Conservation (phyloP, 345 rosid genomes). For the Boechera stricta region DNA sequence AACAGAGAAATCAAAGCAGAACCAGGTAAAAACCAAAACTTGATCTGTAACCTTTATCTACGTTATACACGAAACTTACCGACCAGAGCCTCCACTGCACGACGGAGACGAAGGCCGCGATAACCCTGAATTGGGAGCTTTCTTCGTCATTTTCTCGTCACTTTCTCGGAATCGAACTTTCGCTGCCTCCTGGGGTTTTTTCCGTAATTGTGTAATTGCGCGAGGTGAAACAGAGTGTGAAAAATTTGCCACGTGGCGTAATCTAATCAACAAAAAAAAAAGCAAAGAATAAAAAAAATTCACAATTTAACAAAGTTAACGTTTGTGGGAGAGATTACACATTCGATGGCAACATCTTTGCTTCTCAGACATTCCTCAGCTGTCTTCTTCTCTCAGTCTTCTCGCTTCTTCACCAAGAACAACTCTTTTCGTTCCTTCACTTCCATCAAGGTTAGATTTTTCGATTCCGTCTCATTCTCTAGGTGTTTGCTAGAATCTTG, state of each 20-base stretch:
- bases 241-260: constrained; percentile 28
- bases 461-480: constrained; percentile 1
- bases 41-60: constrained; percentile 5
- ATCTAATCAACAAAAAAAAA: constrained; percentile 27
- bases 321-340: constrained; percentile 1
- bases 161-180: constrained; percentile 23
- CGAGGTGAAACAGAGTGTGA: neutral
- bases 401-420: constrained; percentile 39
- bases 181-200: neutral
- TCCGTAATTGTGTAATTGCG: constrained; percentile 21
- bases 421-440: constrained; percentile 34
- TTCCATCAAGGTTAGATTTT: constrained; percentile 45
- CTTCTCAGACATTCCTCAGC: constrained; percentile 45
- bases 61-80: constrained; percentile 32
- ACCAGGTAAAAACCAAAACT: neutral
- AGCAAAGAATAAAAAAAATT: neutral
- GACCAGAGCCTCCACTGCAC: constrained; percentile 27
- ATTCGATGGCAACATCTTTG: constrained; percentile 56
- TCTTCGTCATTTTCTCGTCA: constrained; percentile 48
- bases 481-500: neutral
- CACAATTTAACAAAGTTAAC: neutral
- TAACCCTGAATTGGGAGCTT: constrained; percentile 41
- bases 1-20: constrained; percentile 27
- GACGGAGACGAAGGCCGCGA: constrained; percentile 41
- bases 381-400: constrained; percentile 27